Evolutionary conservation across 352 stramenopile genomes (phyloP).

Genomic region (Globisporangium polare): DNA sequence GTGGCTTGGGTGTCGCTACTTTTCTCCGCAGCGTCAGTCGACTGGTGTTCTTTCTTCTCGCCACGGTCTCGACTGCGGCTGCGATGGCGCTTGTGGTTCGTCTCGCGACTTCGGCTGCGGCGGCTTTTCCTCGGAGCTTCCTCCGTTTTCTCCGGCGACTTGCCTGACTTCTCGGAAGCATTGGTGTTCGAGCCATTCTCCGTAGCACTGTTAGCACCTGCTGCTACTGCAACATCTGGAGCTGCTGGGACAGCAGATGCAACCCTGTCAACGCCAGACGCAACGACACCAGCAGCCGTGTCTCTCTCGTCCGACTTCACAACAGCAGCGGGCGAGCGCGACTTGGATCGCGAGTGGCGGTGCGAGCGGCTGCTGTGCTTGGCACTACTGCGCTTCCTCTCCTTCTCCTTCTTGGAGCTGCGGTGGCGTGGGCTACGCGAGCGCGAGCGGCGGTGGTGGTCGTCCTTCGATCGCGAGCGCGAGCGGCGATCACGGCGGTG

Average conservation of each 20-base stretch:
- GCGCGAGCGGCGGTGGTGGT: slow-evolving; percentile 11
- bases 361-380: slow-evolving; percentile 6
- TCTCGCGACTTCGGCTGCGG: slow-evolving; percentile 19
- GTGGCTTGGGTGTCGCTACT: slow-evolving; percentile 6
- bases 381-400: slow-evolving; percentile 15
- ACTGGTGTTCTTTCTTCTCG: slow-evolving; percentile 3
- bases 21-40: not conserved
- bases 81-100: slow-evolving; percentile 16
- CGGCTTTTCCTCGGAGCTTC: slow-evolving; percentile 7
- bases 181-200: not conserved
- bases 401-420: slow-evolving; percentile 24
- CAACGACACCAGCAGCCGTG: not conserved
- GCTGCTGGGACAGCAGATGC: not conserved
- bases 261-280: not conserved
- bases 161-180: not conserved
- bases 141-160: slow-evolving; percentile 17
- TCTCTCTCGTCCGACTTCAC: not conserved
- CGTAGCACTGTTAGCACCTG: not conserved
- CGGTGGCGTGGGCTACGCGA: slow-evolving; percentile 19
- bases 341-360: slow-evolving; percentile 14
- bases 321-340: slow-evolving; percentile 6
- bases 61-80: slow-evolving; percentile 25
- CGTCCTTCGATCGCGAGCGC: slow-evolving; percentile 14
- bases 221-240: not conserved
- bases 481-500: slow-evolving; percentile 11